Conservation (phyloP, 2,329 filamentous ascomycete genomes). For the Colletotrichum nymphaeae region DNA sequence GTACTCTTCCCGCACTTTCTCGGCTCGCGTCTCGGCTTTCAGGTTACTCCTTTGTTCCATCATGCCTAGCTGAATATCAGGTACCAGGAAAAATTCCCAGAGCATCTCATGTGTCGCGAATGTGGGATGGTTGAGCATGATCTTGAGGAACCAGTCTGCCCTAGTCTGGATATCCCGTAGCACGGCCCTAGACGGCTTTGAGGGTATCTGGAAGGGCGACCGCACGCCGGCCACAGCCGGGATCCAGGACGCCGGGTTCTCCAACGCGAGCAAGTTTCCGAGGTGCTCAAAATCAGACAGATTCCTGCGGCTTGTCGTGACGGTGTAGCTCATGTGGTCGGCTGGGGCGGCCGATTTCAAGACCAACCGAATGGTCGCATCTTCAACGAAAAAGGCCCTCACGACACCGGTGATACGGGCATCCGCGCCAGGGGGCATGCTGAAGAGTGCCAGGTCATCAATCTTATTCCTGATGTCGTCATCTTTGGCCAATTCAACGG, state of each 20-base stretch:
- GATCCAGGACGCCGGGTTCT: conserved; percentile 96
- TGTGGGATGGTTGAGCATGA: conserved; percentile 87
- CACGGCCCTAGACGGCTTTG: conserved; percentile 87
- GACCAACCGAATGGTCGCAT: conserved; percentile 91
- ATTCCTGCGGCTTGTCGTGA: conserved; percentile 92
- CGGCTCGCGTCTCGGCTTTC: conserved; percentile 84
- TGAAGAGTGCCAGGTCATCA: conserved; percentile 90
- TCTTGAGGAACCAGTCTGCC: conserved; percentile 88
- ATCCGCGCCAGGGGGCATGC: conserved; percentile 76
- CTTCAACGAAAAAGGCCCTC: conserved; percentile 95
- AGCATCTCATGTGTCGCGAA: conserved; percentile 97
- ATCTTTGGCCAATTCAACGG: conserved; percentile 96
- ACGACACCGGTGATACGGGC: conserved; percentile 92
- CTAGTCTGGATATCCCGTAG: conserved; percentile 88
- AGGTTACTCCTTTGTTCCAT: conserved; percentile 89
- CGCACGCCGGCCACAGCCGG: conserved; percentile 81
- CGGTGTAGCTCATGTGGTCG: conserved; percentile 84
- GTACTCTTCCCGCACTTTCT: conserved; percentile 90
- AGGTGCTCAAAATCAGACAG: conserved; percentile 92
- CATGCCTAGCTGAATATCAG: conserved; percentile 89
- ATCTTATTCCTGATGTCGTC: conserved; percentile 97
- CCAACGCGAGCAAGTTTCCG: conserved; percentile 82
- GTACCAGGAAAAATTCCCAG: conserved; percentile 98
- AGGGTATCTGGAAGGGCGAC: conserved; percentile 92
- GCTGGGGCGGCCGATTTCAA: conserved; percentile 93